phyloP scores from a whole-genome alignment of 1,284 basidiomycete genomes.

The Leccinum cinnamomeum region DNA sequence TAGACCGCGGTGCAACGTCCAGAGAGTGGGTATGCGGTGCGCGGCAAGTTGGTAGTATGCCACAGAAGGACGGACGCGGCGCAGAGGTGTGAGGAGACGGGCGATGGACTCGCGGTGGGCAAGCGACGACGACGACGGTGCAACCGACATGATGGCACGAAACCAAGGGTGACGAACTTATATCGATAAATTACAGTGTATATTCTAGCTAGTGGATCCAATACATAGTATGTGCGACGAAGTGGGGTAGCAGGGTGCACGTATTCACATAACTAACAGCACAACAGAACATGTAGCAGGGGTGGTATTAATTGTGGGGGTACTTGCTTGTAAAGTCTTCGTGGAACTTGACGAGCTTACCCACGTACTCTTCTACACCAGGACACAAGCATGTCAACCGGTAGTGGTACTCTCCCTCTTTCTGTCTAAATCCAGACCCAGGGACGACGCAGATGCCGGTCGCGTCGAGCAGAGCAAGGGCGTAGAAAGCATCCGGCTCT shows the following conservation, averaged over 20 bases:
- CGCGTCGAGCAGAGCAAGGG: slow-evolving; percentile 76
- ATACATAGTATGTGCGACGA: slow-evolving; percentile 1
- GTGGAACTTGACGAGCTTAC: slow-evolving; percentile 85
- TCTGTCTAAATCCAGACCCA: slow-evolving; percentile 91
- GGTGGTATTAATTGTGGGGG: slow-evolving; percentile 20
- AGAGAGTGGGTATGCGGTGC: slow-evolving; percentile 75
- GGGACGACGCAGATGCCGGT: slow-evolving; percentile 95
- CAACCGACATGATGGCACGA: slow-evolving; percentile 15
- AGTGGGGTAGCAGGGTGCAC: neutral
- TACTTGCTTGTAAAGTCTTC: slow-evolving; percentile 74
- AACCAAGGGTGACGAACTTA: neutral
- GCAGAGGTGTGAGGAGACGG: slow-evolving; percentile 52
- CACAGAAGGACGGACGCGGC: slow-evolving; percentile 56
- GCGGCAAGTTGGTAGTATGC: slow-evolving; percentile 71
- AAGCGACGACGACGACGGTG: slow-evolving; percentile 38
- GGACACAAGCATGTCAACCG: slow-evolving; percentile 87
- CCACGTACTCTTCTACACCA: slow-evolving; percentile 87
- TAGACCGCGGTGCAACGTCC: slow-evolving; percentile 72
- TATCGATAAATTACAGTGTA: slow-evolving; percentile 8
- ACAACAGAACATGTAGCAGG: neutral
- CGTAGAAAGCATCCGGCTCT: slow-evolving; percentile 86
- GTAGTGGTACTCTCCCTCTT: slow-evolving; percentile 84
- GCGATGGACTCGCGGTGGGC: slow-evolving; percentile 55
- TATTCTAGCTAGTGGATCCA: neutral
- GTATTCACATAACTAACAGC: neutral